Evolutionary conservation across 805 yeast genomes (phyloP).

Genomic region (Zygotorulaspora sp.): DNA sequence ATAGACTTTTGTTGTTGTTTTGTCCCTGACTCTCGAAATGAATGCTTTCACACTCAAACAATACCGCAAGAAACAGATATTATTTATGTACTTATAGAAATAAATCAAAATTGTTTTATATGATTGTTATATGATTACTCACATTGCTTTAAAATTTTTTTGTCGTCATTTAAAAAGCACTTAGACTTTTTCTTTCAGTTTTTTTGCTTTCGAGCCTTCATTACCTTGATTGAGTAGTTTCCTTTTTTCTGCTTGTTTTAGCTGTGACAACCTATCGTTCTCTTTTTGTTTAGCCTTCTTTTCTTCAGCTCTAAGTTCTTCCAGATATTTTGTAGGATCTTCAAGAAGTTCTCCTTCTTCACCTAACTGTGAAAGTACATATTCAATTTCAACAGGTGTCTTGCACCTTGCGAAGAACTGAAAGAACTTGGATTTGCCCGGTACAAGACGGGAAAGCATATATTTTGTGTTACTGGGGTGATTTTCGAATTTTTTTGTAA

Average conservation of each 20-base stretch:
- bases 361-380: conserved; percentile 20
- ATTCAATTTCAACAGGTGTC: conserved; percentile 45
- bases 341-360: conserved; percentile 18
- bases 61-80: neutral
- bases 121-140: too few species aligned
- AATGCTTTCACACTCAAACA: neutral
- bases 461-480: conserved; percentile 73
- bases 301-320: conserved; percentile 18
- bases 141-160: too few species aligned
- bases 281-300: conserved; percentile 14
- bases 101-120: too few species aligned
- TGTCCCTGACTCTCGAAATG: neutral
- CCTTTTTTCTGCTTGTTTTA: conserved; percentile 12
- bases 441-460: conserved; percentile 70
- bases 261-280: conserved; percentile 16
- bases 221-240: conserved; percentile 2
- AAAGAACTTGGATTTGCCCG: conserved; percentile 65
- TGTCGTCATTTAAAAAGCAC: too few species aligned
- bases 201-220: conserved; percentile 4
- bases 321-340: conserved; percentile 23
- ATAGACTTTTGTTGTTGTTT: conserved; percentile 16
- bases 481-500: conserved; percentile 56
- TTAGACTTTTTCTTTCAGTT: conserved; percentile 1
- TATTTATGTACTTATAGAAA: neutral
- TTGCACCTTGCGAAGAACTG: conserved; percentile 53